Base-by-base conservation (phyloP, 2,329 filamentous ascomycete species). In the Dactylellina cionopaga region DNA sequence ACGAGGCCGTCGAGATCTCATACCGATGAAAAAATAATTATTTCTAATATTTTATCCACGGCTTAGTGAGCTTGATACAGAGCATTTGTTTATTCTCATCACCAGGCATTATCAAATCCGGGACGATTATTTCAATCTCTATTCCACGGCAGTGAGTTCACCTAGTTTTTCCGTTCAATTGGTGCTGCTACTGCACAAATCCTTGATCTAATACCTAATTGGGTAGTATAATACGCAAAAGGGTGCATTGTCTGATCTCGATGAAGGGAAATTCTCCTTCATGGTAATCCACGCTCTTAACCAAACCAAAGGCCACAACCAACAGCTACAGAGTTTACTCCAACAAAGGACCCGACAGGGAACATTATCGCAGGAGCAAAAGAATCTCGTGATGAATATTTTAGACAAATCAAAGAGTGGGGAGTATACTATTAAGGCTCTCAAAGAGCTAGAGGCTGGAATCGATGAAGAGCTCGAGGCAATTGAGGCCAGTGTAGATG, bases 211-310 rank as follows among this genome's bases (percentile, higher is more conserved):
- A 17, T 17, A 44, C 7, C 17, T 9, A 6, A 11, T 6, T 15
- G 17, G 6, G 17, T 6, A 6, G 15, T 9, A n/a, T n/a, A n/a
- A n/a, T n/a, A n/a, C n/a, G n/a, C n/a, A n/a, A n/a, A n/a, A 49
- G 27, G 19, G 29, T 5, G 27, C 37, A 9, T 13, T 25, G 9
- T 37, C 56, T 19, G 33, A 31, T 13, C 29, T 60, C 31, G 43
- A 49, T 15, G 56, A 60, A 39, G 56, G 56, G 15, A 60, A 60
- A 60, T 60, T 47, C 24, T 60, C 41, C 1, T 44, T 60, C 29
- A 31, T 31, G 4, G 25, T 60, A 17, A 39, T 60, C 19, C 56
- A 60, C 24, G 31, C 56, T 13, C 56, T 60, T 27, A 60, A 60
- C 39, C n/a, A n/a, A n/a, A n/a, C n/a, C n/a, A n/a, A n/a, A n/a